Base-by-base conservation (phyloP, 1,284 basidiomycete genomes). In the Melampsora americana region DNA sequence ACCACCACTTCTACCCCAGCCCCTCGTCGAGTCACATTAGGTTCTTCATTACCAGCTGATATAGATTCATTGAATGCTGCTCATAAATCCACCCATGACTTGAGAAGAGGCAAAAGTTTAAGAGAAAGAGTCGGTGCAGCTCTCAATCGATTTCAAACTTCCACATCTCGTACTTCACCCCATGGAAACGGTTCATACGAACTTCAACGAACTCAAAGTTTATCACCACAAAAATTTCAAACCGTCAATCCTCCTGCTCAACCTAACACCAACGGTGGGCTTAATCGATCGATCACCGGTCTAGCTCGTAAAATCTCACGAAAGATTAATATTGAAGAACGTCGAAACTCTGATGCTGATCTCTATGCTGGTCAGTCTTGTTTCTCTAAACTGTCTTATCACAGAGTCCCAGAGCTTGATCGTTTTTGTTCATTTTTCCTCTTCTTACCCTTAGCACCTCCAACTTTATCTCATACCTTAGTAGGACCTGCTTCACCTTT, bases 401-500 rank as follows among this genome's bases (percentile, higher is more conserved):
- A 66, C 20, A 26, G 20, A n/a, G n/a, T 23, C 4, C 23, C 50
- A 53, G 23, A 53, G 23, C 3, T 5, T 53, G 5, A 23, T 20
- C 5, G 23, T 53, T 18, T 53, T 53, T 16, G 16, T 3, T 53
- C 16, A n/a, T n/a, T 62, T 42, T 44, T 32, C 12, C 5, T n/a
- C 6, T 66, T 32, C 35, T 4, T 39, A 42, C 35, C 20, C 5
- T 42, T 66, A 73, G 71, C 48, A 56, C 71, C 71, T 59, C 71
- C 71, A 5, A 18, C 64, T 12, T 48, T 73, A 14, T 73, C 71
- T 23, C 71, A 73, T 42, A 73, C 71, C 28, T 61, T 73, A 11
- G 71, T 73, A 48, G 71, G 71, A 35, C 23, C 71, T 32, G 71
- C 71, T 1, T 74, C 71, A 26, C 71, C 71, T 9, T 74, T 66